Conservation (phyloP, 495 filamentous ascomycete species). For the Penicillium bialowiezense region DNA sequence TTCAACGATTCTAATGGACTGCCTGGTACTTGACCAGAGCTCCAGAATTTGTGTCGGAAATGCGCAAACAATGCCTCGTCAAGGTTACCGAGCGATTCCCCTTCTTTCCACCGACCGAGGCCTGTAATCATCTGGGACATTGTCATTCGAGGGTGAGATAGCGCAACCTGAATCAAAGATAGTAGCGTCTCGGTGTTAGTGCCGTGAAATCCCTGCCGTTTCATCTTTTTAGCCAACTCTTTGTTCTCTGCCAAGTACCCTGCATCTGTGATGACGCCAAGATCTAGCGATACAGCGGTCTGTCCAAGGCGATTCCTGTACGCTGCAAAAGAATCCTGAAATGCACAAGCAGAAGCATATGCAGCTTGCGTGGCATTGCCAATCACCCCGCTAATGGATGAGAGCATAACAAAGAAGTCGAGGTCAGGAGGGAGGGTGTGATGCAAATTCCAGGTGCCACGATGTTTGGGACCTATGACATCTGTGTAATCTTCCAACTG, state of each 20-base stretch:
- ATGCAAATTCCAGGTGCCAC: constrained; percentile 28
- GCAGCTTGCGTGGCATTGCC: constrained; percentile 46
- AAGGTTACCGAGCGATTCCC: constrained; percentile 22
- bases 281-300: constrained; percentile 46
- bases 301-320: constrained; percentile 23
- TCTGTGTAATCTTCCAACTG: constrained; percentile 17
- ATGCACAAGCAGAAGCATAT: constrained; percentile 49
- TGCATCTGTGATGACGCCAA: constrained; percentile 54
- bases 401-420: constrained; percentile 51
- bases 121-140: constrained; percentile 25
- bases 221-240: constrained; percentile 23
- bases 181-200: constrained; percentile 20
- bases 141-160: constrained; percentile 2
- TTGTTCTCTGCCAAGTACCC: constrained; percentile 49
- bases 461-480: constrained; percentile 36
- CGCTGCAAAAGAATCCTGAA: constrained; percentile 36
- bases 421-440: constrained; percentile 21
- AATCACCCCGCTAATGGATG: constrained; percentile 31
- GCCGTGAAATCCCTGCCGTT: constrained; percentile 24
- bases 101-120: constrained; percentile 24
- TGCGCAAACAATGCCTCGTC: constrained; percentile 25
- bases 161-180: constrained; percentile 19
- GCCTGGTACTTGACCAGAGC: not conserved
- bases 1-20: constrained; percentile 16
- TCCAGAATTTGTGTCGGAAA: constrained; percentile 14